Conservation (phyloP, 371 early-diverging fungal genomes). For the Coemansia sp. region DNA sequence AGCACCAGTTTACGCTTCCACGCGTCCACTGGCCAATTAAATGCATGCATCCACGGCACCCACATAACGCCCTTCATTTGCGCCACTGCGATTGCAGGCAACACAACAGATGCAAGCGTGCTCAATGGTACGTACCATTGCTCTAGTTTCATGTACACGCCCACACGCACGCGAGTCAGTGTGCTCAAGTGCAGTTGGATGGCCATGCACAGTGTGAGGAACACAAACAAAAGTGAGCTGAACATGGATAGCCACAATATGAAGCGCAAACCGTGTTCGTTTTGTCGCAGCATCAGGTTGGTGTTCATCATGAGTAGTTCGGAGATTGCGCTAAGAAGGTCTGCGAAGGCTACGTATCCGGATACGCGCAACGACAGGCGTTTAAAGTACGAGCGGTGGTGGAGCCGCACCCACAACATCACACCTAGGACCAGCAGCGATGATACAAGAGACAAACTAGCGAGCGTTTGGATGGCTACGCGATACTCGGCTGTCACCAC, state of each 20-base stretch:
- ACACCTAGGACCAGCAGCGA: conserved; percentile 10
- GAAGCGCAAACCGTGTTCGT: conserved; percentile 12
- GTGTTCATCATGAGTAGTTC: conserved; percentile 30
- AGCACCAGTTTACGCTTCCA: conserved; percentile 17
- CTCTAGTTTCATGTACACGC: conserved; percentile 33
- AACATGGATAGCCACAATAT: conserved; percentile 33
- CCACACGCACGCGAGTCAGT: conserved; percentile 28
- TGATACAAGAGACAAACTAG: conserved; percentile 19
- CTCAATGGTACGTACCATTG: conserved; percentile 19
- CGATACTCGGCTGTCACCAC: conserved; percentile 28
- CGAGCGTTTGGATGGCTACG: conserved; percentile 17
- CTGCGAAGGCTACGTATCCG: conserved; percentile 25
- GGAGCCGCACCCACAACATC: conserved; percentile 3
- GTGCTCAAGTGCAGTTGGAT: conserved; percentile 41
- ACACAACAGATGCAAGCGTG: conserved; percentile 2
- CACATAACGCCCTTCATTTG: conserved; percentile 29
- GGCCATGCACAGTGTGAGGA: conserved; percentile 33
- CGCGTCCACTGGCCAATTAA: conserved; percentile 23
- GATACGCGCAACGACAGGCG: conserved; percentile 38
- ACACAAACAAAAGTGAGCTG: conserved; percentile 24
- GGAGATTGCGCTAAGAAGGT: conserved; percentile 9
- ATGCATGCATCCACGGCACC: conserved; percentile 35
- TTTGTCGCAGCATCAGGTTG: conserved; percentile 27
- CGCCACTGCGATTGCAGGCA: conserved; percentile 27
- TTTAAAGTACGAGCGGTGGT: conserved; percentile 23